Evolutionary conservation across 169 alveolate genomes (phyloP), one percentile per base, ranked within the genome.

Genomic region (Babesia ovata): DNA sequence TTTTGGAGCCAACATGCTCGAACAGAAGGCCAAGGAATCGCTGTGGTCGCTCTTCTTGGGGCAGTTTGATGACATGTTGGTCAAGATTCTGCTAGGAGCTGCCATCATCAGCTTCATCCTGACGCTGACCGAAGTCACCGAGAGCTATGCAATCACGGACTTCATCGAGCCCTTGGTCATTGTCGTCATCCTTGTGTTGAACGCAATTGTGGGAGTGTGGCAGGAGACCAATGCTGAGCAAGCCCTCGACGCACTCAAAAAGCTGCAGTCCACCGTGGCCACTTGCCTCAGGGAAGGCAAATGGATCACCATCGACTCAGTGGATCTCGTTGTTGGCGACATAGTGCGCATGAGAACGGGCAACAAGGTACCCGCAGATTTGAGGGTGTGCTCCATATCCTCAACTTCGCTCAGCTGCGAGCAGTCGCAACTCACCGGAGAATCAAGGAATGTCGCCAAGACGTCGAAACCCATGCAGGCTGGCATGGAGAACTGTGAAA

Each of bases 151-250:
- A 28, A 56, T 96, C 56, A 88, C 98, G 2, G 98, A 98, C 28
- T 98, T 91, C 86, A 96, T 98, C 22, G 99, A 97, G 86, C 99
- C 99, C 33, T 85, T 95, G 48, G 99, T 98, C 19, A 96, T 97
- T 46, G 73, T 97, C 28, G 75, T 95, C 59, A 98, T 98, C 28
- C 91, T 98, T 49, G 81, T 98, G 16, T 91, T 95, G 16, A 98
- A 97, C 88, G 99, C 99, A 0, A 85, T 94, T 14, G 99, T 98
- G 22, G 99, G 99, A 0, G 98, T 97, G 28, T 95, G 98, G 98
- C 99, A 98, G 87, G 99, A 98, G 82, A 87, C 98, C 61, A 96
- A 97, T 70, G 99, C 99, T 13, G 99, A 98, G 86, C 93, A 94
- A 74, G 99, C 99, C 22, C 82, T 96, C 75, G 99, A 95, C 44